Percentiles rank a stretch among this genome's conserved stretches.
These are phyloP conservation scores for Phytophthora europaea DNA, from an alignment of 352 stramenopile genomes.

Conservation along the genomic window DNA sequence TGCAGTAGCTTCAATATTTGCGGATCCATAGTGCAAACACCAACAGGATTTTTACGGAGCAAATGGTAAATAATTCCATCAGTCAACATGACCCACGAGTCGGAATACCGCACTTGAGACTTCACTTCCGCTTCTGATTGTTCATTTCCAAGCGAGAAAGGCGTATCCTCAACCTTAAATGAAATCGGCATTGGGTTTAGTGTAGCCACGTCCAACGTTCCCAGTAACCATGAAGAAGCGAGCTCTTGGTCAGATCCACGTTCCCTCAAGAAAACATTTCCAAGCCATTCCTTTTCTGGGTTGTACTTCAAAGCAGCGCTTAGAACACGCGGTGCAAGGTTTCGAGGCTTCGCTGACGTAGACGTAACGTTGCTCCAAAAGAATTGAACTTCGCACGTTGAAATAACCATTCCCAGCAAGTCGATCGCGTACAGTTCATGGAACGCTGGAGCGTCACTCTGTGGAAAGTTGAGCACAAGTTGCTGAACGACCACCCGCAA, in stretches of 20 bases:
- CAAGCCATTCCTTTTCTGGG: constrained; percentile 72
- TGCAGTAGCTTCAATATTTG: constrained; percentile 58
- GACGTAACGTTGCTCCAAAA: constrained; percentile 61
- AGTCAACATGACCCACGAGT: constrained; percentile 78
- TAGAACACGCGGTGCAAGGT: constrained; percentile 70
- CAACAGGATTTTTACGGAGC: constrained; percentile 46
- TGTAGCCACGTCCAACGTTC: constrained; percentile 66
- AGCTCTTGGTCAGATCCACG: constrained; percentile 66
- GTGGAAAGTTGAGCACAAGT: constrained; percentile 64
- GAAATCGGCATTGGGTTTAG: constrained; percentile 28
- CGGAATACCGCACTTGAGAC: constrained; percentile 46
- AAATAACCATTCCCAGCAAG: constrained; percentile 68
- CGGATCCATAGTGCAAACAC: constrained; percentile 63
- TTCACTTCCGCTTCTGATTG: not conserved
- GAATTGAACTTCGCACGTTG: constrained; percentile 69
- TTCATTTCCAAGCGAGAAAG: constrained; percentile 38
- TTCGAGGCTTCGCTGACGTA: constrained; percentile 50
- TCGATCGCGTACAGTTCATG: constrained; percentile 78
- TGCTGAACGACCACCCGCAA: constrained; percentile 61
- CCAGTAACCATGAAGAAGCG: constrained; percentile 65
- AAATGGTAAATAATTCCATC: constrained; percentile 74
- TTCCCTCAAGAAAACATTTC: constrained; percentile 69
- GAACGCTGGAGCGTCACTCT: constrained; percentile 35
- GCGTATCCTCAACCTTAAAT: constrained; percentile 28
- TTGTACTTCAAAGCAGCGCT: constrained; percentile 68